Evolutionary conservation across 176 grass and related monocot species (phyloP).

Genomic region (Metroxylon sagu): DNA sequence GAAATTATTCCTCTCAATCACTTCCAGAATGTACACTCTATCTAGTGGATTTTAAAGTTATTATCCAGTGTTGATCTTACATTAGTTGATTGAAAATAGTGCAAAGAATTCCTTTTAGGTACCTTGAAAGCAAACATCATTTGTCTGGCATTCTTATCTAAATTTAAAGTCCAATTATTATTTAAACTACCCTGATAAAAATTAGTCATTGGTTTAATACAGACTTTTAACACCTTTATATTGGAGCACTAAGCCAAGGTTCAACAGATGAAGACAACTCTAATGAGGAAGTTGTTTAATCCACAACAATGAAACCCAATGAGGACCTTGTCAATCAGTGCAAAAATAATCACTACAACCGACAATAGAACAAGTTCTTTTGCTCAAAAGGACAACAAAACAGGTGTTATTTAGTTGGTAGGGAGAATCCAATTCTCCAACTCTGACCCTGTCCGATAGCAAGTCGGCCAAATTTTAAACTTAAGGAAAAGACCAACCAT

Average conservation of each 20-base stretch:
- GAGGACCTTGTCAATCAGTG: constrained; percentile 13
- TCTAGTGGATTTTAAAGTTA: too few relatives aligned
- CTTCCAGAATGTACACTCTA: too few relatives aligned
- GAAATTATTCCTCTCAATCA: too few relatives aligned
- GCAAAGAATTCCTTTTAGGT: too few relatives aligned
- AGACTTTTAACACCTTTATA: too few relatives aligned
- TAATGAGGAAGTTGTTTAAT: constrained; percentile 21
- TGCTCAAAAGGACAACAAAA: constrained; percentile 33
- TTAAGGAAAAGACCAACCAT: constrained; percentile 54
- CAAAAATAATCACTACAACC: constrained; percentile 9
- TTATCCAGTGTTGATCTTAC: too few relatives aligned
- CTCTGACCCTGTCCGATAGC: constrained; percentile 16
- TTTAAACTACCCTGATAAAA: too few relatives aligned
- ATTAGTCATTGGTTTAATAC: too few relatives aligned
- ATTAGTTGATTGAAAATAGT: too few relatives aligned
- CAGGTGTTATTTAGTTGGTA: constrained; percentile 17
- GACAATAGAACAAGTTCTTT: constrained; percentile 20
- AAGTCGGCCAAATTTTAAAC: constrained; percentile 46
- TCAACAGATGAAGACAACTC: constrained; percentile 29
- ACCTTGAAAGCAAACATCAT: too few relatives aligned
- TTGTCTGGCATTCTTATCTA: too few relatives aligned
- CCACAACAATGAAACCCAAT: constrained; percentile 12
- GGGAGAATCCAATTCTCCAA: constrained; percentile 10
- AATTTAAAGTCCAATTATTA: too few relatives aligned
- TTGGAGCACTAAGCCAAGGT: constrained; percentile 19